phyloP scores from a whole-genome alignment of 129 eudicot genomes.

The Helichrysum umbraculigerum region DNA sequence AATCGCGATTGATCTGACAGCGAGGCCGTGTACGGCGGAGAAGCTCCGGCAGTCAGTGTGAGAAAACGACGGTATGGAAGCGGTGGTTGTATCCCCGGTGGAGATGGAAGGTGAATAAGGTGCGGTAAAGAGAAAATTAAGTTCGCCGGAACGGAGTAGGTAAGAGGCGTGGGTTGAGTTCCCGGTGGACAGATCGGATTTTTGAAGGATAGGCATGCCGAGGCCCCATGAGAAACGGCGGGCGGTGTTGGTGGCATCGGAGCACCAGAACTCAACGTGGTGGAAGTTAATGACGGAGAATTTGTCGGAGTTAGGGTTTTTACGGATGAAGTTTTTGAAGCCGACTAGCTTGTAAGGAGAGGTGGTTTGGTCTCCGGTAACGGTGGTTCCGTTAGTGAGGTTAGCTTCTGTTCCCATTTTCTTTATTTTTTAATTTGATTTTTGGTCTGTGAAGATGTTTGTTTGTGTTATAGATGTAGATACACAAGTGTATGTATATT shows the following conservation, averaged over 20 bases:
- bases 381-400: slow-evolving; percentile 12
- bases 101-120: slow-evolving; percentile 39
- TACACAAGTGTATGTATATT: too few species aligned
- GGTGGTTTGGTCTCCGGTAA: slow-evolving; percentile 14
- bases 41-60: slow-evolving; percentile 38
- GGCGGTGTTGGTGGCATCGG: slow-evolving; percentile 84
- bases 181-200: slow-evolving; percentile 89
- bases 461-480: too few species aligned
- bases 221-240: slow-evolving; percentile 59
- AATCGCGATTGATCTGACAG: slow-evolving; percentile 31
- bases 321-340: slow-evolving; percentile 58
- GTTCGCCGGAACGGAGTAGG: slow-evolving; percentile 64
- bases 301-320: slow-evolving; percentile 65
- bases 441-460: neutral
- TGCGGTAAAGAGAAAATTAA: slow-evolving; percentile 45
- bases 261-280: slow-evolving; percentile 94
- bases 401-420: slow-evolving; percentile 29
- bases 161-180: slow-evolving; percentile 81
- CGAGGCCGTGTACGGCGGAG: slow-evolving; percentile 40
- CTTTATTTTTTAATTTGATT: too few species aligned
- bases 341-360: slow-evolving; percentile 66
- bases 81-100: slow-evolving; percentile 24
- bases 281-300: slow-evolving; percentile 74
- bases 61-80: slow-evolving; percentile 58
- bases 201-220: slow-evolving; percentile 33